Conservation (phyloP, 345 rosid species). For the Mallotus nudiflorus region DNA sequence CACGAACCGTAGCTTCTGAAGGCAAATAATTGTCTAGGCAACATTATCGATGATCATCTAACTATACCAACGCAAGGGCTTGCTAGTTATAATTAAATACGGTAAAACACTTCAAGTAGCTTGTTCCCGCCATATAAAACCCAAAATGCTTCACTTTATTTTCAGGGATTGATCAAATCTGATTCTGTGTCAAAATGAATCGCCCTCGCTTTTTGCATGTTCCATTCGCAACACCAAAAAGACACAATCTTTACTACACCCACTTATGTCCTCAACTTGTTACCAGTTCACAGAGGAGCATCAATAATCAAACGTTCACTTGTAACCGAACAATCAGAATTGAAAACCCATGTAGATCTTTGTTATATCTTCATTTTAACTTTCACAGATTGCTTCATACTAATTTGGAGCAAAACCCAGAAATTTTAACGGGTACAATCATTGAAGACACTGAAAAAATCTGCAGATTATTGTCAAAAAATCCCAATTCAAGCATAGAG, state of each 20-base stretch:
- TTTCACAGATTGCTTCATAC: slow-evolving; percentile 27
- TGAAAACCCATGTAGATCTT: slow-evolving; percentile 12
- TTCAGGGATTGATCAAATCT: not conserved
- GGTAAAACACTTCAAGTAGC: no score
- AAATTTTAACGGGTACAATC: slow-evolving; percentile 22
- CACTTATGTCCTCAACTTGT: not conserved
- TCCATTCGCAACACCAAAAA: slow-evolving; percentile 21
- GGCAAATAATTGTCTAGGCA: no score
- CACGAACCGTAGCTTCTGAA: no score
- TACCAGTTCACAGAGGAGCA: not conserved
- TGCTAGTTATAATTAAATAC: no score
- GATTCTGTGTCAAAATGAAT: slow-evolving; percentile 34
- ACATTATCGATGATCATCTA: no score
- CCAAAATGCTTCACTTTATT: not conserved
- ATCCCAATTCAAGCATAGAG: slow-evolving; percentile 29
- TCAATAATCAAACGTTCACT: slow-evolving; percentile 11
- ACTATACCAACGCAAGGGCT: no score
- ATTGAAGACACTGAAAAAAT: slow-evolving; percentile 48
- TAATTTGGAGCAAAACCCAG: slow-evolving; percentile 28
- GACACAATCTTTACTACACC: slow-evolving; percentile 6
- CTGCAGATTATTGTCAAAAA: slow-evolving; percentile 46
- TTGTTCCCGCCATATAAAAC: not conserved
- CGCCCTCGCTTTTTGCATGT: slow-evolving; percentile 22
- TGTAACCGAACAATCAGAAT: slow-evolving; percentile 23
- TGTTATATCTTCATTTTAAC: slow-evolving; percentile 18